Conservation (phyloP, 2,329 filamentous ascomycete species). For the Pseudogymnoascus sp. region DNA sequence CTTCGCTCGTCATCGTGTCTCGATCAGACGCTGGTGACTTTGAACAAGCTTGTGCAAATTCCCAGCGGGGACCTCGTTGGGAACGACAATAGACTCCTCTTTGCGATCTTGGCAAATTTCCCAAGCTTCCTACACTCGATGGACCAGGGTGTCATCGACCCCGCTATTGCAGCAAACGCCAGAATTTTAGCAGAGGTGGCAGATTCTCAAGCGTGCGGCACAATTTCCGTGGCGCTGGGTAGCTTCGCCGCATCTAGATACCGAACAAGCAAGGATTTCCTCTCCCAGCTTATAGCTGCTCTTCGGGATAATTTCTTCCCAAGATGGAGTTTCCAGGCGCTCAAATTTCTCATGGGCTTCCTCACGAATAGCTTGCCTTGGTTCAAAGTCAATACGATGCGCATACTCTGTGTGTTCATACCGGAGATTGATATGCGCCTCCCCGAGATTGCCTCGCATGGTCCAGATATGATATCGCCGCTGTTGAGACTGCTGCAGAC, state of each 20-base stretch:
- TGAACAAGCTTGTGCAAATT: slow-evolving; percentile 70
- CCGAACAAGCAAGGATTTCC: slow-evolving; percentile 63
- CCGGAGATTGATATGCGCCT: slow-evolving; percentile 90
- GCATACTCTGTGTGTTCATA: slow-evolving; percentile 74
- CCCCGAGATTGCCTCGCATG: slow-evolving; percentile 79
- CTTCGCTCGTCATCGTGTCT: slow-evolving; percentile 78
- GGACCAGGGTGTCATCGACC: slow-evolving; percentile 52
- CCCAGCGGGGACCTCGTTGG: slow-evolving; percentile 76
- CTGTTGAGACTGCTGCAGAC: slow-evolving; percentile 83
- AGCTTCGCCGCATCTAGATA: slow-evolving; percentile 61
- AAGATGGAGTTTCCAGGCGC: slow-evolving; percentile 68
- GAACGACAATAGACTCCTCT: slow-evolving; percentile 71
- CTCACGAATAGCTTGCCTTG: slow-evolving; percentile 81
- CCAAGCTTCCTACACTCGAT: slow-evolving; percentile 75
- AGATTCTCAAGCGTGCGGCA: slow-evolving; percentile 58
- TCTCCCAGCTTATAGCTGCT: slow-evolving; percentile 63
- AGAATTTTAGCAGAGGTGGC: slow-evolving; percentile 63
- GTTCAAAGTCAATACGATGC: slow-evolving; percentile 91
- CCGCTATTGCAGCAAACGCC: slow-evolving; percentile 52
- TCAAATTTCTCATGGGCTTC: slow-evolving; percentile 85
- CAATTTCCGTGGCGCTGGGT: slow-evolving; percentile 60
- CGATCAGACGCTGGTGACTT: slow-evolving; percentile 63
- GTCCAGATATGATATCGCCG: slow-evolving; percentile 90
- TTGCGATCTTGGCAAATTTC: slow-evolving; percentile 82
- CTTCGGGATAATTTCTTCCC: slow-evolving; percentile 74